These are phyloP conservation scores for Pichia sp. DNA, from an alignment of 1,139 yeast species.

Conservation along the genomic window DNA sequence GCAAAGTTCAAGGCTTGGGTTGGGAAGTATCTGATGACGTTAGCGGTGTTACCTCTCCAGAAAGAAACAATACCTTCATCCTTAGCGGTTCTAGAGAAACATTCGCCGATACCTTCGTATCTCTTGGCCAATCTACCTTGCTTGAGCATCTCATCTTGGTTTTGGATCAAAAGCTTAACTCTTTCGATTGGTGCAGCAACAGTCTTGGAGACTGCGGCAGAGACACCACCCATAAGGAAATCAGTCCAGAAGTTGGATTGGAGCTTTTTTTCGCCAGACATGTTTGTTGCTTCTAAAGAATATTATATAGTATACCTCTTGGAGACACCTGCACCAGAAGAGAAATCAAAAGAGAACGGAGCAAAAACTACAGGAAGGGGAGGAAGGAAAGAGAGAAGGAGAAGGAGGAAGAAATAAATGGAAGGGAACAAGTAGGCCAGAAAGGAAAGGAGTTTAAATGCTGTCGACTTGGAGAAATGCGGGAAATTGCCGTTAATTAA, in stretches of 20 bases:
- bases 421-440: not conserved
- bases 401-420: too few species aligned
- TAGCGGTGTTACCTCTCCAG: constrained; percentile 87
- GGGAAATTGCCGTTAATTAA: not conserved
- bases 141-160: constrained; percentile 81
- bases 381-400: not conserved
- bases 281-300: constrained; percentile 16
- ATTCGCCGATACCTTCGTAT: constrained; percentile 66
- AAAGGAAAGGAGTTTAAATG: not conserved
- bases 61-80: constrained; percentile 68
- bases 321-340: constrained; percentile 11
- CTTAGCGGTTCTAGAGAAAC: constrained; percentile 68
- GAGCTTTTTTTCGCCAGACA: constrained; percentile 28
- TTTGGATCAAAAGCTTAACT: constrained; percentile 75
- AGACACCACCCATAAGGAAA: constrained; percentile 77
- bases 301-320: constrained; percentile 9
- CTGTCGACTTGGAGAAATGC: not conserved
- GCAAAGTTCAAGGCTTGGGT: constrained; percentile 83
- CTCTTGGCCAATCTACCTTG: constrained; percentile 67
- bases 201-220: constrained; percentile 82
- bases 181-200: constrained; percentile 85
- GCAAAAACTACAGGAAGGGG: constrained; percentile 4
- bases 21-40: constrained; percentile 81
- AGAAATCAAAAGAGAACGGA: constrained; percentile 4
- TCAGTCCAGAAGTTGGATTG: constrained; percentile 44